Conservation (phyloP, 148 eudicot species). For the Camellia granthamiana region DNA sequence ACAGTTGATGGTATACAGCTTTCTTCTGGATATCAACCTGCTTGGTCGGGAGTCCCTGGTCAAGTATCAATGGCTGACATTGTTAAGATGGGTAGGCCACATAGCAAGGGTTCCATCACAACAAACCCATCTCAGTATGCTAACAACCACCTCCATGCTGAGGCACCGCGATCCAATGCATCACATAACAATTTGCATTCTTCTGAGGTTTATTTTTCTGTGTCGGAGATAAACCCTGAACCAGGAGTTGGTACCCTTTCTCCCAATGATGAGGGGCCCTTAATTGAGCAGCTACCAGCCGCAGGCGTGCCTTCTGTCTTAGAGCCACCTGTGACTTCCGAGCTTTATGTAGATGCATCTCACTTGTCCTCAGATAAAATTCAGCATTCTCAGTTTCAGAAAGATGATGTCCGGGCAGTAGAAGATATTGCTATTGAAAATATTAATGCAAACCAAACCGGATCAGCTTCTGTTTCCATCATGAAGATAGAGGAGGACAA, state of each 20-base stretch:
- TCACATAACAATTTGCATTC: slow-evolving; percentile 31
- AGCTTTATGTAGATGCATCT: slow-evolving; percentile 41
- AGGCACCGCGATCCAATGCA: slow-evolving; percentile 33
- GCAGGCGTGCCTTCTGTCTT: slow-evolving; percentile 28
- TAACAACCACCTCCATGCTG: slow-evolving; percentile 31
- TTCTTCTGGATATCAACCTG: slow-evolving; percentile 63
- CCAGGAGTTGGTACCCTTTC: slow-evolving; percentile 30
- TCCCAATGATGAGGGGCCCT: slow-evolving; percentile 67
- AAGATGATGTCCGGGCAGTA: slow-evolving; percentile 38
- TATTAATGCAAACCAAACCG: slow-evolving; percentile 29
- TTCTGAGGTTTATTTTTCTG: slow-evolving; percentile 40
- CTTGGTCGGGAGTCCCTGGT: slow-evolving; percentile 73
- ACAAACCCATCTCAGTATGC: slow-evolving; percentile 36
- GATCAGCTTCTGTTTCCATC: slow-evolving; percentile 39
- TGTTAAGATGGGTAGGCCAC: slow-evolving; percentile 95
- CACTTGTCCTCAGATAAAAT: slow-evolving; percentile 27
- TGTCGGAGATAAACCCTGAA: slow-evolving; percentile 31
- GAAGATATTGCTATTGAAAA: slow-evolving; percentile 41
- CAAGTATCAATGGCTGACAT: slow-evolving; percentile 96
- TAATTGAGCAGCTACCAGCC: slow-evolving; percentile 56
- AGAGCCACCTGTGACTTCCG: slow-evolving; percentile 45
- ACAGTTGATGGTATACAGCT: slow-evolving; percentile 44
- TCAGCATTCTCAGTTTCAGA: slow-evolving; percentile 28
- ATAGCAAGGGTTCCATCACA: slow-evolving; percentile 46
- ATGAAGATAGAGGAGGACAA: slow-evolving; percentile 45